Conservation (phyloP, 176 grass and related monocot species). For the sorghum (Sorghum bicolor) region Sorghum_bicolor_NCBIv3 NC_012878.2:40046001-40046500, state of each 20-base stretch:
- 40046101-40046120: no score
- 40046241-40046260: no score
- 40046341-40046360: neutral
- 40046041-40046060: no score
- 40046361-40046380: conserved; percentile 66
- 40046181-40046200: no score
- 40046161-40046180: no score
- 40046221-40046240: no score
- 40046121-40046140: no score
- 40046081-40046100: no score
- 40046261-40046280: no score
- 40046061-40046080: no score
- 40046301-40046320: neutral
- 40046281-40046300: neutral
- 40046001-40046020: neutral
- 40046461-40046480: conserved; percentile 76
- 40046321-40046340: neutral
- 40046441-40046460: conserved; percentile 63
- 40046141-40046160: no score
- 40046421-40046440: conserved; percentile 95
- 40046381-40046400: conserved; percentile 90
- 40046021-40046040: neutral
- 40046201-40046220: no score
- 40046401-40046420: conserved; percentile 88
- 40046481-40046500: conserved; percentile 48